Evolutionary conservation across 208 protist species (phyloP), one percentile per base, ranked within the genome.

Genomic region (Crithidia fasciculata): DNA sequence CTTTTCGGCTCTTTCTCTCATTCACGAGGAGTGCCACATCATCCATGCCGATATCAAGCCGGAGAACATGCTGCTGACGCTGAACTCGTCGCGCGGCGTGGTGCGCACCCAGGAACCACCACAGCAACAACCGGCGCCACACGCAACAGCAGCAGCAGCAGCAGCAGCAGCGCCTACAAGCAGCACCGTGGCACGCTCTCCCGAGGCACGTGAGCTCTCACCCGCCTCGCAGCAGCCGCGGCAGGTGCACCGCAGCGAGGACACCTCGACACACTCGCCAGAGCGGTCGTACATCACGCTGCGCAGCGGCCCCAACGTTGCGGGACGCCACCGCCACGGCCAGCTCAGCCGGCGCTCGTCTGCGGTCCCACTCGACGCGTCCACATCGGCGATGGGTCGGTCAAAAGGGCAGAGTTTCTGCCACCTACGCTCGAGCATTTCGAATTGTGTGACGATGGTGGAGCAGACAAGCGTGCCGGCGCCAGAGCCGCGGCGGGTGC

Each of bases 11-110:
- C 84, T 99, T n/a, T 83, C 81, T 43, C 88, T 98, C 0, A 72
- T 99, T 39, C 82, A 95, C 54, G 85, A 96, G 57, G 74, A 91
- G 52, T 93, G 89, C 57, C 82, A 92, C 74, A 95, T 99, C 40
- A 97, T 99, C 60, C 98, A 99, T 83, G 98, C 95, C 71, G 98
- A 99, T 78, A 88, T 99, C 54, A 99, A 99, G 74, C 94, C 94
- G 53, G 95, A 98, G 78, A 98, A 98, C 80, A 86, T 98, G 66
- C 80, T 98, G 61, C 83, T 98, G 10, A 84, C 87, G 5, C 71
- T 91, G 37, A 80, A 92, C 70, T 92, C 82, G 0, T 85, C 85
- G 41, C 72, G 69, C 36, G 74, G 75, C 39, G 65, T 70, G 61
- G 62, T 73, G 61, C 58, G 57, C 39, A 70, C 47, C 28, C 62